These are phyloP conservation scores for Urostyla sp. DNA, from an alignment of 73 alveolate species.

Conservation along the genomic window DNA sequence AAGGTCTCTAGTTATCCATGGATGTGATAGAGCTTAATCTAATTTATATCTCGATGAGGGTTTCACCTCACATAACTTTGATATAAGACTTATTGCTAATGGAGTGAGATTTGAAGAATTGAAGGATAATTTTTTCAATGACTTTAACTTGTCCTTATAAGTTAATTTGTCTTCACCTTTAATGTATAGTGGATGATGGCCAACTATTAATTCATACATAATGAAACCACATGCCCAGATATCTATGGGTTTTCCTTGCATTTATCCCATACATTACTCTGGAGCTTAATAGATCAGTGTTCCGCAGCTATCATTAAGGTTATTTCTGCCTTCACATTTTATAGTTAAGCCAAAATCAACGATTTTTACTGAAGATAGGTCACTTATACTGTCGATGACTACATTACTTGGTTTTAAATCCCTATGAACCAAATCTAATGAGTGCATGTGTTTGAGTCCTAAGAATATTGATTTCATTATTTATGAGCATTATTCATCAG, in stretches of 20 bases:
- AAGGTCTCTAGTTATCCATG: constrained; percentile 69
- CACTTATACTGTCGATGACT: not conserved
- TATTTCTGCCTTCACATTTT: constrained; percentile 56
- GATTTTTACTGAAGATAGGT: constrained; percentile 49
- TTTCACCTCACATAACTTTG: constrained; percentile 47
- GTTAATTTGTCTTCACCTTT: constrained; percentile 51
- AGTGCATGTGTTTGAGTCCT: constrained; percentile 64
- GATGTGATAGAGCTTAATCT: constrained; percentile 63
- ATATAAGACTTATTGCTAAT: constrained; percentile 29
- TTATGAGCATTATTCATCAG: not conserved
- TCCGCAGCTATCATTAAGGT: constrained; percentile 73
- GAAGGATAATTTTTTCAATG: constrained; percentile 26
- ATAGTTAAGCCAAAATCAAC: constrained; percentile 80
- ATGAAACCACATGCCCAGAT: constrained; percentile 96
- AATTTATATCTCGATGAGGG: constrained; percentile 56
- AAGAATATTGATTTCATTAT: constrained; percentile 16
- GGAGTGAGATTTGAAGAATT: not conserved
- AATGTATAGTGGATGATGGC: constrained; percentile 91
- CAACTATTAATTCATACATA: constrained; percentile 82
- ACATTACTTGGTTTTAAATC: constrained; percentile 37
- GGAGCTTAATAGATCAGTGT: constrained; percentile 86
- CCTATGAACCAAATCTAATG: no score
- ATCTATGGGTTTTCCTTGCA: constrained; percentile 80
- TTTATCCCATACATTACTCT: constrained; percentile 63
- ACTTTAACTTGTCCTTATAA: constrained; percentile 45